phyloP scores from a whole-genome alignment of 2,329 filamentous ascomycete genomes.

The Xylariomycetidae sp. region DNA sequence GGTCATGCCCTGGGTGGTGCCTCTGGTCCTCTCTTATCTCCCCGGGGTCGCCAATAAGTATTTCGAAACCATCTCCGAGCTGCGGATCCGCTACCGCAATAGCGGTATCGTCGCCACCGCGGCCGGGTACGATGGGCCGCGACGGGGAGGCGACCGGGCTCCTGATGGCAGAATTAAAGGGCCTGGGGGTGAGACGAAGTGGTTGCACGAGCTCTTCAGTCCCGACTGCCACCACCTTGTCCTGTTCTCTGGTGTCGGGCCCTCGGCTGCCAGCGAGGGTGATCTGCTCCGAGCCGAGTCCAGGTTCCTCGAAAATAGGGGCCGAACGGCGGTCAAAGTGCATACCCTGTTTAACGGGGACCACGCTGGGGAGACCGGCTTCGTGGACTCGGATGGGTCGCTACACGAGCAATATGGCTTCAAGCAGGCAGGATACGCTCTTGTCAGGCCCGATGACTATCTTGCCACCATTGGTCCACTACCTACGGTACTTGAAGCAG shows the following conservation, averaged over 20 bases:
- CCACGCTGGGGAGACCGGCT: conserved; percentile 6
- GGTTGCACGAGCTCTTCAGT: conserved; percentile 18
- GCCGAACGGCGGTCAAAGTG: conserved; percentile 10
- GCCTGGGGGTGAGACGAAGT: conserved; percentile 10
- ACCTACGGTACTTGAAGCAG: no score
- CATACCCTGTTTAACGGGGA: conserved; percentile 15
- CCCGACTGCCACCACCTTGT: conserved; percentile 19
- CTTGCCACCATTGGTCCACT: conserved; percentile 23
- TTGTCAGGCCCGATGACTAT: conserved; percentile 24
- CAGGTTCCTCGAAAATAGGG: conserved; percentile 8
- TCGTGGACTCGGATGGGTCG: conserved; percentile 16
- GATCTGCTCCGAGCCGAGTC: conserved; percentile 14
- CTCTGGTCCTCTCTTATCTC: conserved; percentile 25
- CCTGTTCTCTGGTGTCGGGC: conserved; percentile 19
- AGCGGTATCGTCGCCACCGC: conserved; percentile 28
- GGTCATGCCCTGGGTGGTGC: conserved; percentile 32
- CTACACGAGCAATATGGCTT: conserved; percentile 21
- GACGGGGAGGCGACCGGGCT: conserved; percentile 43
- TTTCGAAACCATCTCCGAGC: conserved; percentile 34
- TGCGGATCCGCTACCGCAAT: conserved; percentile 34
- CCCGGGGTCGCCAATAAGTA: conserved; percentile 2
- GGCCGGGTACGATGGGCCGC: conserved; percentile 22
- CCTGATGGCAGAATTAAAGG: conserved; percentile 27
- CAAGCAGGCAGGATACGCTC: conserved; percentile 18
- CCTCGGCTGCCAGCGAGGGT: conserved; percentile 9